Evolutionary conservation across 108 stramenopile species (phyloP).

Genomic region (Cyclotella sp.): DNA sequence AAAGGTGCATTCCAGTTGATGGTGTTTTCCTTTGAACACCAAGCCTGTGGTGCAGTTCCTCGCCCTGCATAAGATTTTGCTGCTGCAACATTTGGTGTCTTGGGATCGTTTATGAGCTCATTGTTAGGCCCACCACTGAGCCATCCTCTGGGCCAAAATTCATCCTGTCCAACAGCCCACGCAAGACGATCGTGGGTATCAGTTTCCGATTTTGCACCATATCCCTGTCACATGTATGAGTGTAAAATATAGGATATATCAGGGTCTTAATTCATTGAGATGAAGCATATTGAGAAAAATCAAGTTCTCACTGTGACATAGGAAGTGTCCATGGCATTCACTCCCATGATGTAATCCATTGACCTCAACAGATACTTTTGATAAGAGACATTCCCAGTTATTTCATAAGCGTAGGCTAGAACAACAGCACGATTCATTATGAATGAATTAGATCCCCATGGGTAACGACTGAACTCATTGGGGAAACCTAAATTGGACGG

Average conservation of each 20-base stretch:
- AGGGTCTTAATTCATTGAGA: too few relatives aligned
- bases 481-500: conserved; percentile 19
- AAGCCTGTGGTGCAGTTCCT: conserved; percentile 42
- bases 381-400: conserved; percentile 22
- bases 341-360: conserved; percentile 42
- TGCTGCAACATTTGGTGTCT: conserved; percentile 21
- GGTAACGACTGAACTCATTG: conserved; percentile 12
- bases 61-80: conserved; percentile 41
- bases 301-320: conserved; percentile 23
- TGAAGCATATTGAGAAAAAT: neutral
- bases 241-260: too few relatives aligned
- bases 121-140: conserved; percentile 37
- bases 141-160: conserved; percentile 42
- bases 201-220: conserved; percentile 36
- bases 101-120: conserved; percentile 31
- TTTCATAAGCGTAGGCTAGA: conserved; percentile 34
- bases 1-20: conserved; percentile 44
- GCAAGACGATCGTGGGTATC: conserved; percentile 42
- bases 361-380: conserved; percentile 27
- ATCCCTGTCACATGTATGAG: neutral
- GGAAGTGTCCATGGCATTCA: conserved; percentile 33
- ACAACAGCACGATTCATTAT: conserved; percentile 40
- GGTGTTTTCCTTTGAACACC: conserved; percentile 39
- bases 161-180: conserved; percentile 34
- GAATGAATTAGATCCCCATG: conserved; percentile 39